Conservation (phyloP, 352 stramenopile species). For the Discostella stelligera region DNA sequence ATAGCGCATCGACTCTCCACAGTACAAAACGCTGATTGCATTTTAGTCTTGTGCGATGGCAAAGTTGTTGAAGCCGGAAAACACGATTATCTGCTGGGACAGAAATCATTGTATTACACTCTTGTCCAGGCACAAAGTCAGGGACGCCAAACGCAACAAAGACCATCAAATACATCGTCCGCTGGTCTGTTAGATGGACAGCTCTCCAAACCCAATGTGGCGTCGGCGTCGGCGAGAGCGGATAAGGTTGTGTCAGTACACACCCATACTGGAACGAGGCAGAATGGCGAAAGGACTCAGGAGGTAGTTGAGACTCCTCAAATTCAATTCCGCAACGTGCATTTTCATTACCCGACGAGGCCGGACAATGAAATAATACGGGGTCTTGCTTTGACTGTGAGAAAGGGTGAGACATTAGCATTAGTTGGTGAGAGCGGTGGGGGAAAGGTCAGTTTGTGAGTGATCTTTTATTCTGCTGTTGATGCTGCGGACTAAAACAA, state of each 20-base stretch:
- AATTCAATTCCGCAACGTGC: neutral
- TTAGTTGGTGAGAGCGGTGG: neutral
- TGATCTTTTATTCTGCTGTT: too few species aligned
- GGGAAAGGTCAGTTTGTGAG: neutral
- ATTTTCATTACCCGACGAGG: neutral
- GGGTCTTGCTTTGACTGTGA: neutral
- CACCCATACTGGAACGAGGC: neutral
- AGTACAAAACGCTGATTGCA: neutral
- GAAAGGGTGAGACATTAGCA: neutral
- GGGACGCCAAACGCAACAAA: neutral
- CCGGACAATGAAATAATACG: neutral
- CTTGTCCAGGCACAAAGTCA: neutral
- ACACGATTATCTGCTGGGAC: neutral
- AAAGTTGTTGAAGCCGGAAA: neutral
- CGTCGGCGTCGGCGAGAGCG: neutral
- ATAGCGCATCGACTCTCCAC: neutral
- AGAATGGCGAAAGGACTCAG: neutral
- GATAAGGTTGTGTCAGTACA: too few species aligned
- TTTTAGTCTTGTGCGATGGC: neutral
- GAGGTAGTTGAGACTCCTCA: neutral
- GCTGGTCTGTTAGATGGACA: neutral
- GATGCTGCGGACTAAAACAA: too few species aligned
- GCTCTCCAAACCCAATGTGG: neutral
- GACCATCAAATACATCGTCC: neutral
- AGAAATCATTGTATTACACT: neutral